Conservation (phyloP, 352 stramenopile genomes). For the Phytopythium sindhum region DNA sequence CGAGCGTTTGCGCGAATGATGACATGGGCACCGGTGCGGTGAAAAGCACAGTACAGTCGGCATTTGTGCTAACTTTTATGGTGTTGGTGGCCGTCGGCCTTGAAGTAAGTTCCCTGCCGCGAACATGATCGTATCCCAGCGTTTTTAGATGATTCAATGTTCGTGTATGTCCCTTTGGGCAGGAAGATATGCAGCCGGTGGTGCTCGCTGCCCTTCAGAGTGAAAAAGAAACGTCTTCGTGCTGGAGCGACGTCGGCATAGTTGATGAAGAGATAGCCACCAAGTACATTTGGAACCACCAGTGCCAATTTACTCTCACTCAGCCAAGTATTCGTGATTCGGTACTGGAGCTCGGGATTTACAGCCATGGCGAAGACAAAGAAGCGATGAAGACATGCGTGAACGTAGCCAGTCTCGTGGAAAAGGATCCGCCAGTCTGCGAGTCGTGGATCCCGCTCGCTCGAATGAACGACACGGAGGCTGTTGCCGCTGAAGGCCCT, state of each 20-base stretch:
- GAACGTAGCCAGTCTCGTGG: neutral
- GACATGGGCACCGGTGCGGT: neutral
- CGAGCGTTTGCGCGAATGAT: neutral
- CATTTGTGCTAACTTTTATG: neutral
- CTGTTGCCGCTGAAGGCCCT: no score
- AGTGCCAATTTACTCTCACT: neutral
- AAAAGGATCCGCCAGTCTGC: neutral
- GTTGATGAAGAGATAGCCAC: neutral
- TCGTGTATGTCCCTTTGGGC: neutral
- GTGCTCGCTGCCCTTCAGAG: neutral
- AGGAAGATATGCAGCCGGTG: neutral
- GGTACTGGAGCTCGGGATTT: neutral
- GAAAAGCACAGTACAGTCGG: neutral
- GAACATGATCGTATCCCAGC: neutral
- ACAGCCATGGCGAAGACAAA: neutral
- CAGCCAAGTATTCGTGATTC: neutral
- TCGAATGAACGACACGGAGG: neutral
- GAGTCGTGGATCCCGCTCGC: neutral
- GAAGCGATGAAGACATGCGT: neutral
- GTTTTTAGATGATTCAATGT: neutral
- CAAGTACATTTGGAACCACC: conserved; percentile 3
- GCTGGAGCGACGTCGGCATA: neutral
- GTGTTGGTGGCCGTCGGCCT: neutral
- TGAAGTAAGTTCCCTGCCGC: neutral
- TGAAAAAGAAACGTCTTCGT: neutral